Base-by-base conservation (phyloP, 192 early-diverging fungal species). In the Umbelopsis sp. region DNA sequence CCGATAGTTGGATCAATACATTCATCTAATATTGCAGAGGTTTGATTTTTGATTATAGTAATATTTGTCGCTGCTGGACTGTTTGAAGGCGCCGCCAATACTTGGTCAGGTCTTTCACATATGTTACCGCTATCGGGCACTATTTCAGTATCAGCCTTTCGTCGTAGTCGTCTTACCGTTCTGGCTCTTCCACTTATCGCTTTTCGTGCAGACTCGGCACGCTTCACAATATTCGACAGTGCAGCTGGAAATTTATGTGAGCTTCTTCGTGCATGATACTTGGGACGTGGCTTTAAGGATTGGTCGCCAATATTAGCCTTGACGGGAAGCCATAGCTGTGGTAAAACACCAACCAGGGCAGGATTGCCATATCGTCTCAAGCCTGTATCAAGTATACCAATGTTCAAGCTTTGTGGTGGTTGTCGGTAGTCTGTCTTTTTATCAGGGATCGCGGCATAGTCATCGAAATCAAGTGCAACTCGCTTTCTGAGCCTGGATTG, bases 271-370 rank as follows among this genome's bases (percentile, higher is more conserved):
- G 32, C 11, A n/a, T 29, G 50, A n/a, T 51, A 12, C 12, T 67
- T 34, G 4, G 34, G 38, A 12, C 49, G 25, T 17, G 12, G n/a
- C n/a, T n/a, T 45, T 8, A 6, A 25, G 47, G 1, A 45, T 26
- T 62, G 16, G 17, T 43, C 68, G 7, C 25, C 36, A 6, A 5
- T 12, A 11, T 25, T 45, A 5, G 36, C 34, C 66, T 80, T 84
- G 29, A 89, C 81, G 21, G 92, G 92, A 50, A 93, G 77, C 92
- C 92, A 93, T 22, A 92, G 73, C 29, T 84, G 80, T 5, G 92
- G 92, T 49, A 93, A 68, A 12, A 80, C 80, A 21, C 91, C 90
- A 11, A 88, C 74, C 1, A 93, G 53, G 14, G 82, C 84, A 25
- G 92, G 92, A 62, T 90, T 82, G 49, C 78, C 84, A 45, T 90